A percentile compares a stretch with the other conserved stretches of the same genome.
Conservation (phyloP, 352 stramenopile genomes). For the Blastocystis sp. region DNA sequence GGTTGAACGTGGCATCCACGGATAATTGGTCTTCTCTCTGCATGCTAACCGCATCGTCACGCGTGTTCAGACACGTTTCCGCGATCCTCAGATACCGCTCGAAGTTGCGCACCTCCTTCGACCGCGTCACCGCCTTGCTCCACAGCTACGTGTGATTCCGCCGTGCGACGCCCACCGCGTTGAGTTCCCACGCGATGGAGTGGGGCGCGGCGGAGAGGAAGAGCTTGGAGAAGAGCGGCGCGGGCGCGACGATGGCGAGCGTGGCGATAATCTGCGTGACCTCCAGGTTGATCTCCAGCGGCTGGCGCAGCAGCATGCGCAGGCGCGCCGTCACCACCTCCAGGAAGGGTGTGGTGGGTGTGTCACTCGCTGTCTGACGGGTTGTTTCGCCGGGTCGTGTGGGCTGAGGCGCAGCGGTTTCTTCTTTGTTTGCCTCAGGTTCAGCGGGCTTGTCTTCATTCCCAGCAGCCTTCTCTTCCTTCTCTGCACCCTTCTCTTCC, state of each 20-base stretch:
- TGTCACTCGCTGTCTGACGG: background rate
- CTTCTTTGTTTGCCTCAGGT: no score
- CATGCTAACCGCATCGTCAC: slow-evolving; percentile 4
- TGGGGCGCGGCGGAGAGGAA: slow-evolving; percentile 12
- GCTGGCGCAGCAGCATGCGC: slow-evolving; percentile 35
- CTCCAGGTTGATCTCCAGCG: slow-evolving; percentile 59
- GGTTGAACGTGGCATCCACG: slow-evolving; percentile 61
- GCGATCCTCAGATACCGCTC: slow-evolving; percentile 47
- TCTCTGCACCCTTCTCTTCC: no score
- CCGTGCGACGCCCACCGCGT: background rate
- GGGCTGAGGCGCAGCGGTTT: no score
- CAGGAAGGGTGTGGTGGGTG: background rate
- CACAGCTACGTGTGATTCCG: slow-evolving; percentile 36
- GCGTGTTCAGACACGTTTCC: slow-evolving; percentile 45
- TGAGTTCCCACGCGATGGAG: slow-evolving; percentile 16
- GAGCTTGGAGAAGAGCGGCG: slow-evolving; percentile 4
- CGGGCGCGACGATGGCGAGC: background rate
- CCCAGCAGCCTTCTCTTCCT: no score
- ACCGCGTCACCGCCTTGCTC: slow-evolving; percentile 29
- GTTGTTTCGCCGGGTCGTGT: background rate
- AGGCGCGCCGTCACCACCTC: slow-evolving; percentile 5
- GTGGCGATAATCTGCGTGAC: slow-evolving; percentile 44
- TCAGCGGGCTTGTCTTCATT: no score
- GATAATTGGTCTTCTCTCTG: slow-evolving; percentile 43
- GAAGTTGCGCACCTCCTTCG: slow-evolving; percentile 59